Percentiles rank a stretch among this genome's conserved stretches.
Evolutionary conservation across 1,284 basidiomycete species (phyloP).

Genomic region (Hypsizygus ulmarius): DNA sequence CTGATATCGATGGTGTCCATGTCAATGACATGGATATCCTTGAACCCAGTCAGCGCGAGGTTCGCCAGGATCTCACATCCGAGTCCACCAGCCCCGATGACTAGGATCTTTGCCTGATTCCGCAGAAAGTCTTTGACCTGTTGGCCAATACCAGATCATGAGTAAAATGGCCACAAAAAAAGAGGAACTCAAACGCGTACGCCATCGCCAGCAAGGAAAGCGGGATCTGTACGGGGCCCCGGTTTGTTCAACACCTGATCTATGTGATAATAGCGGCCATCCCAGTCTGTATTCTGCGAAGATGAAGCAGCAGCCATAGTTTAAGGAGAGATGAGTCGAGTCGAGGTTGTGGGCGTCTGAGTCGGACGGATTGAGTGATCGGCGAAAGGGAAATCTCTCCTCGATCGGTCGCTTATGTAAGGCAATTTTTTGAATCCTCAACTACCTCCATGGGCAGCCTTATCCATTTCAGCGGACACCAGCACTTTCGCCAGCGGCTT

Average conservation of each 20-base stretch:
- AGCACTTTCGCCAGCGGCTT: conserved; percentile 82
- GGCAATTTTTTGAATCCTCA: conserved; percentile 16
- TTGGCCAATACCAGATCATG: conserved; percentile 9
- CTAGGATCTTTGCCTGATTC: conserved; percentile 86
- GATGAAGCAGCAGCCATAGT: conserved; percentile 11
- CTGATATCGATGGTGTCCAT: conserved; percentile 99
- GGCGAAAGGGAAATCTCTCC: conserved; percentile 6
- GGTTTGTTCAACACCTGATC: conserved; percentile 80
- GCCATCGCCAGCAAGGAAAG: conserved; percentile 70
- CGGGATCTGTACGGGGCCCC: conserved; percentile 77
- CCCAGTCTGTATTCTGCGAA: conserved; percentile 51
- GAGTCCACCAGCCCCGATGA: conserved; percentile 94
- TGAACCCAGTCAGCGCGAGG: conserved; percentile 92
- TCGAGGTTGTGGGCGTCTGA: no score
- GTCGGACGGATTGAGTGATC: not conserved
- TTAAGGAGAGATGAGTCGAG: not conserved
- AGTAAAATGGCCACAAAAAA: conserved; percentile 3
- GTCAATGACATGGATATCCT: conserved; percentile 98
- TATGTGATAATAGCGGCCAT: conserved; percentile 72
- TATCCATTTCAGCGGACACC: conserved; percentile 74
- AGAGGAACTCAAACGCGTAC: conserved; percentile 46
- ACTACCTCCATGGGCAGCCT: conserved; percentile 28
- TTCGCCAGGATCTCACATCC: conserved; percentile 96
- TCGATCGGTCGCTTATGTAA: conserved; percentile 21
- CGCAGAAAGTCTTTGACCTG: conserved; percentile 89